Base-by-base conservation (phyloP, 1,139 yeast species). In the Diutina catenulata region DNA sequence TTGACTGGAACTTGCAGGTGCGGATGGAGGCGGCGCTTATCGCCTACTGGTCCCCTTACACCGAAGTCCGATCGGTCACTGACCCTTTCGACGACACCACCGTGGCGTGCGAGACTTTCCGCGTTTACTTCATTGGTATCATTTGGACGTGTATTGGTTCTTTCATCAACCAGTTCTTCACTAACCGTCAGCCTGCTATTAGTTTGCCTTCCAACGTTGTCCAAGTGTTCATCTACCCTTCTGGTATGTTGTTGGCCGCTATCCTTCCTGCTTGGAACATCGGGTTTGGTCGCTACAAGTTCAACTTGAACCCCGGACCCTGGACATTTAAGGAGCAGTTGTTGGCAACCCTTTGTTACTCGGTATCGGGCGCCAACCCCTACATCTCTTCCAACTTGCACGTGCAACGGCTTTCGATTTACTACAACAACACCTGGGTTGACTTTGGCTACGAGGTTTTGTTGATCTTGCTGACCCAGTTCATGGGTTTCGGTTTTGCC, bases 281-380 rank as follows among this genome's bases (percentile, higher is more conserved):
- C 49, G 62, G 40, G 37, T 24, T 53, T 51, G 44, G 56, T 56
- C 45, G 70, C 50, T 46, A 40, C 59, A 60, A 40, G 43, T 56
- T 49, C 54, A 71, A 38, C 48, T 74, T 48, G 66, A 76, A 52
- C 43, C 76, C 77, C 2, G 79, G 79, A 6, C 75, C 76, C 5
- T 80, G 84, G 82, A 61, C 68, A 27, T 65, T 60, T 47, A 80
- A 80, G 52, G 91, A 80, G 50, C 84, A 80, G 59, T 73, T 76
- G 76, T 59, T 75, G 43, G 62, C 75, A 3, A 70, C 80, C 0
- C 45, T 70, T 25, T 57, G 68, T 44, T 64, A 65, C 46, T 56
- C 65, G 27, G 62, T 62, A 36, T 53, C 69, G n/a, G 55, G 60
- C 31, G 62, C 63, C 20, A 52, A 62, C 33, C 61, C 70, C 28